Evolutionary conservation across 1,284 basidiomycete species (phyloP), one percentile per base, ranked within the genome.

Genomic region (Ceratobasidium sp.): DNA sequence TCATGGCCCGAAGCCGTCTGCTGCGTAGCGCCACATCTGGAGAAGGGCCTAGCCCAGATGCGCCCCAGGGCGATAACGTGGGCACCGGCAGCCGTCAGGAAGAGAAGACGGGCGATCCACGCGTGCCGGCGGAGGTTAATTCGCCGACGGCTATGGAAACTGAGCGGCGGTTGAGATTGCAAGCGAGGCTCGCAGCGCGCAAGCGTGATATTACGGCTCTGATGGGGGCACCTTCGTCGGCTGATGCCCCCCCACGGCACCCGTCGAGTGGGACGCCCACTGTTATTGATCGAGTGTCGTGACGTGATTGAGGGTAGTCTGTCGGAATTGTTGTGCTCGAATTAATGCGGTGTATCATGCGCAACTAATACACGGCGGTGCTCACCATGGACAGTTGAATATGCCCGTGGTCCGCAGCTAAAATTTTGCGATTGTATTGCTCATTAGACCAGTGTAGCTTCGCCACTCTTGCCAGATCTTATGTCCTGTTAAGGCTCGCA

Each of bases 121-220:
- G 29, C 24, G 29, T 39, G 43, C 69, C 69, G 69, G 69, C 69
- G 69, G 69, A 48, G 37, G 19, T 31, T 22, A 39, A 46, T 39
- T 37, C 58, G 34, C 59, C 59, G 69, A 46, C 58, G 69, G 69
- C 69, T 24, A 4, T 24, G 49, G 64, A 66, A 34, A 39, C 49
- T 34, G 51, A 66, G 48, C 64, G 48, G 41, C 34, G 49, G 69
- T 63, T 48, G 56, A 58, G 56, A 34, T 48, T 71, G 43, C 68
- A 59, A 7, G 69, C 69, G 2, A 53, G 69, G n/a, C 69, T 73
- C 19, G 37, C 48, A 2, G 69, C 69, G n/a, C 58, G 69, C 7
- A 62, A 63, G 41, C 69, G 69, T 34, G 69, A 73, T 49, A 73
- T 73, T 61, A 53, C 49, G 22, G 11, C 69, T 59, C 19, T 73